A percentile compares a stretch with the other conserved stretches of the same genome.
Conservation (phyloP, 2,329 filamentous ascomycete species). For the Pyricularia grisea region DNA sequence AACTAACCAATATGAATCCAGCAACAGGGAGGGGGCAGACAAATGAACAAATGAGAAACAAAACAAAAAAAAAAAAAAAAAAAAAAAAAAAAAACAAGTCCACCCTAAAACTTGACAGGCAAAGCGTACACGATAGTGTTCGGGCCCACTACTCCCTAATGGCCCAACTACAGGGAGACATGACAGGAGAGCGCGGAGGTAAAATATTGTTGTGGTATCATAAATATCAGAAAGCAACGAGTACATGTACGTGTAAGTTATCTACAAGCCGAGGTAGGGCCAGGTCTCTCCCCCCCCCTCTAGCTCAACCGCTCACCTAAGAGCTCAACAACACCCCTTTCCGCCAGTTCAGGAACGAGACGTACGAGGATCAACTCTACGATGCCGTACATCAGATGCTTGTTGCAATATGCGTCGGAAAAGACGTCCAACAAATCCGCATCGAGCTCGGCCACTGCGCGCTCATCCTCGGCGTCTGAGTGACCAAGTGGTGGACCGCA, state of each 20-base stretch:
- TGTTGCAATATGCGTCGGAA: constrained; percentile 81
- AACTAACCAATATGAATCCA: neutral
- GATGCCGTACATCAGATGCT: constrained; percentile 75
- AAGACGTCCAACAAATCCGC: constrained; percentile 62
- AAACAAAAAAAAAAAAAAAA: neutral
- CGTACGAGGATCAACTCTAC: constrained; percentile 75
- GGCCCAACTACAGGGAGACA: neutral
- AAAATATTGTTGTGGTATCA: neutral
- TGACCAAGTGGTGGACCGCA: neutral
- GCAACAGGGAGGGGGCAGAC: no score
- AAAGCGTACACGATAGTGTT: neutral
- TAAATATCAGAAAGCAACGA: neutral
- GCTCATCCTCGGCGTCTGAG: constrained; percentile 27
- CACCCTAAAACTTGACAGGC: neutral
- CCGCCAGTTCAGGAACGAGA: constrained; percentile 74
- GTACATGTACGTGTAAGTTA: neutral
- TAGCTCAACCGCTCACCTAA: constrained; percentile 58
- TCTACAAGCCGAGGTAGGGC: neutral
- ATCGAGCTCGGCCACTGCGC: constrained; percentile 50
- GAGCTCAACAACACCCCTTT: constrained; percentile 61
- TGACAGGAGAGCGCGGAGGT: neutral
- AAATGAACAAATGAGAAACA: neutral
- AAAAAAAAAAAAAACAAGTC: no score
- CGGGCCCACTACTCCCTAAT: neutral
- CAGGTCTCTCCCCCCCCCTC: constrained; percentile 1